Base-by-base conservation (phyloP, 1,139 yeast genomes). In the Petasospora rhodanensis region DNA sequence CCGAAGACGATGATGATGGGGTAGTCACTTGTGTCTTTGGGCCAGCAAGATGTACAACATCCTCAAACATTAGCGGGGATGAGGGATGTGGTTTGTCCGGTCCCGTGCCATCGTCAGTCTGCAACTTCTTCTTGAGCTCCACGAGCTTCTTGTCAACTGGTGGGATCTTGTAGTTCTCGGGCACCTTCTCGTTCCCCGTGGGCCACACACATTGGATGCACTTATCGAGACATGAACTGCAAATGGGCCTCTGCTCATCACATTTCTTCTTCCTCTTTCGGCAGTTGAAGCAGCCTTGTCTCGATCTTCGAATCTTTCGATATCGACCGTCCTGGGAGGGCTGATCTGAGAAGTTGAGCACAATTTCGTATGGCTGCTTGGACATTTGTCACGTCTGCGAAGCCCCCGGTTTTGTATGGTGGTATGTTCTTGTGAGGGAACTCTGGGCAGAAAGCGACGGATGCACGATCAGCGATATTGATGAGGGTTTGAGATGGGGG, bases 191-290 rank as follows among this genome's bases (percentile, higher is more conserved):
- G 10, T 54, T 54, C 14, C 50, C 39, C 4, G 48, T 46, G 1
- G 73, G 72, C 66, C 70, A 68, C 7, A 55, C 50, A 45, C 75
- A 69, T 26, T 55, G 44, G 28, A 66, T 47, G 19, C 59, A 54
- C 38, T 66, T 67, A 13, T 66, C 14, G 45, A 14, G 56, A 18
- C 45, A 41, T 14, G 34, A 25, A 9, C 37, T 24, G 17, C 45
- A 38, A 9, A 28, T 22, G 3, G 45, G 45, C 18, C 33, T 28
- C 13, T 9, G n/a, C 29, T 41, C 42, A 16, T 38, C 40, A 18
- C 45, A 41, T 28, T 41, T 41, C 31, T 35, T 41, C 35, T 41
- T 41, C 14, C 42, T 32, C 34, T 36, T 38, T 6, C 45, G 38
- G 13, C 43, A 41, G 32, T 38, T 41, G 32, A 38, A 29, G 18